phyloP scores from a whole-genome alignment of 257 asterid genomes.

The Cordia subcordata region DNA sequence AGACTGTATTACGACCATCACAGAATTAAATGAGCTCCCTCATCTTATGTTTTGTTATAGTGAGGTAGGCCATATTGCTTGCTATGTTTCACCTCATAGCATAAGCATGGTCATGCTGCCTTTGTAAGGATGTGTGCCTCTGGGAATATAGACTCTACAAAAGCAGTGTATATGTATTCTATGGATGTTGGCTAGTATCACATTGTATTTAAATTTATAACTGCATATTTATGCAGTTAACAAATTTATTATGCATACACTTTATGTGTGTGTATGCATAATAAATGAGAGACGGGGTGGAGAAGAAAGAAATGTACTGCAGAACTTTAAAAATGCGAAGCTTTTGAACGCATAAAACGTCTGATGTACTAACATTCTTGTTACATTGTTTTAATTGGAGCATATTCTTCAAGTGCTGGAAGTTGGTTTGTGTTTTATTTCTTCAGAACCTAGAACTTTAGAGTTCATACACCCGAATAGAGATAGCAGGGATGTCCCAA shows the following conservation, averaged over 20 bases:
- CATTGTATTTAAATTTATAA: not conserved
- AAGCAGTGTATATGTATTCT: not conserved
- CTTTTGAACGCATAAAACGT: not conserved
- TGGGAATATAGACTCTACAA: not conserved
- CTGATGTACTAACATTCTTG: not conserved
- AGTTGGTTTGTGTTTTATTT: slow-evolving; percentile 31
- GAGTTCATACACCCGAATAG: slow-evolving; percentile 30
- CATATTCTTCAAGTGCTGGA: slow-evolving; percentile 26
- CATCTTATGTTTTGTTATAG: slow-evolving; percentile 19
- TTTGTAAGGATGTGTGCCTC: not conserved
- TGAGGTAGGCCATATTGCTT: slow-evolving; percentile 18
- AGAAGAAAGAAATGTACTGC: too few species aligned
- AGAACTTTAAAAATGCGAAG: not conserved
- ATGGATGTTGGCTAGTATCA: too few species aligned
- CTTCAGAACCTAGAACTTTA: slow-evolving; percentile 22
- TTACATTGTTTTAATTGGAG: slow-evolving; percentile 22
- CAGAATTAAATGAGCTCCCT: slow-evolving; percentile 27
- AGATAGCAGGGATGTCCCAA: slow-evolving; percentile 53
- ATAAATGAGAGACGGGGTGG: too few species aligned
- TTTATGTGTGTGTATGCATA: too few species aligned
- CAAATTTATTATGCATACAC: not conserved
- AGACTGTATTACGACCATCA: slow-evolving; percentile 11
- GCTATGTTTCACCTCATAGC: slow-evolving; percentile 14
- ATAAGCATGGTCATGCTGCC: slow-evolving; percentile 14
- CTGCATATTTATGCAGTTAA: not conserved